Evolutionary conservation across 1,284 basidiomycete species (phyloP).

Genomic region (Cutaneotrichosporon sp.): DNA sequence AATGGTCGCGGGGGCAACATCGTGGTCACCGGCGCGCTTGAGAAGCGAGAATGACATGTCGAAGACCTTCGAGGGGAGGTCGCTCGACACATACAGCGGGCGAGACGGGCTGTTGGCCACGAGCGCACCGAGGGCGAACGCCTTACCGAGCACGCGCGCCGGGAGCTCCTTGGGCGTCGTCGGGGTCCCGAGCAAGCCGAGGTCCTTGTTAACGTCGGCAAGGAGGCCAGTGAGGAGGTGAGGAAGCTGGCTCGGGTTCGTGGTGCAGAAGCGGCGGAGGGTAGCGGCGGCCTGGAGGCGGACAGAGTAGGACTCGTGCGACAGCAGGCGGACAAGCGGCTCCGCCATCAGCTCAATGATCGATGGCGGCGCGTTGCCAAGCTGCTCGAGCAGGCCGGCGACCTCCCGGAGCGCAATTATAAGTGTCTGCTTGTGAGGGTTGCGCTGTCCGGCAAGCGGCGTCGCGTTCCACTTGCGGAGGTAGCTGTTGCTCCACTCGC

Average conservation of each 20-base stretch:
- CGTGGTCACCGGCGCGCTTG: slow-evolving; percentile 88
- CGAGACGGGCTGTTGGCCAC: slow-evolving; percentile 82
- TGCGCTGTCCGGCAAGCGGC: slow-evolving; percentile 78
- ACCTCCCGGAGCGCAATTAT: slow-evolving; percentile 80
- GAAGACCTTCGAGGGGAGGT: slow-evolving; percentile 85
- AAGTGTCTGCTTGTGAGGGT: slow-evolving; percentile 71
- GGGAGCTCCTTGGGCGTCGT: slow-evolving; percentile 72
- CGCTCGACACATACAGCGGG: slow-evolving; percentile 93
- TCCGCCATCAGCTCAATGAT: slow-evolving; percentile 88
- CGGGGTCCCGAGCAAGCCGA: slow-evolving; percentile 60
- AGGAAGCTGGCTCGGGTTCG: slow-evolving; percentile 80
- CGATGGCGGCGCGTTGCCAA: slow-evolving; percentile 87
- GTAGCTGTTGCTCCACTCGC: slow-evolving; percentile 77
- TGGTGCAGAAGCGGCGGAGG: slow-evolving; percentile 84
- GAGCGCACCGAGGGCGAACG: slow-evolving; percentile 83
- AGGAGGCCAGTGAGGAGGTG: slow-evolving; percentile 80
- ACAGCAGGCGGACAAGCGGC: slow-evolving; percentile 78
- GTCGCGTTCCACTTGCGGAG: slow-evolving; percentile 84
- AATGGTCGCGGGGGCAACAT: slow-evolving; percentile 74
- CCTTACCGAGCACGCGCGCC: slow-evolving; percentile 76
- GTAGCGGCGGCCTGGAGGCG: slow-evolving; percentile 85
- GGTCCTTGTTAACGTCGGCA: slow-evolving; percentile 70
- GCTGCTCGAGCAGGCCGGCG: slow-evolving; percentile 78
- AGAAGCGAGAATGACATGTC: slow-evolving; percentile 88
- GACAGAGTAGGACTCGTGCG: slow-evolving; percentile 84